A percentile compares a stretch with the other conserved stretches of the same genome.
phyloP scores from a whole-genome alignment of 2,329 filamentous ascomycete genomes.

The Ophiostoma australiae region DNA sequence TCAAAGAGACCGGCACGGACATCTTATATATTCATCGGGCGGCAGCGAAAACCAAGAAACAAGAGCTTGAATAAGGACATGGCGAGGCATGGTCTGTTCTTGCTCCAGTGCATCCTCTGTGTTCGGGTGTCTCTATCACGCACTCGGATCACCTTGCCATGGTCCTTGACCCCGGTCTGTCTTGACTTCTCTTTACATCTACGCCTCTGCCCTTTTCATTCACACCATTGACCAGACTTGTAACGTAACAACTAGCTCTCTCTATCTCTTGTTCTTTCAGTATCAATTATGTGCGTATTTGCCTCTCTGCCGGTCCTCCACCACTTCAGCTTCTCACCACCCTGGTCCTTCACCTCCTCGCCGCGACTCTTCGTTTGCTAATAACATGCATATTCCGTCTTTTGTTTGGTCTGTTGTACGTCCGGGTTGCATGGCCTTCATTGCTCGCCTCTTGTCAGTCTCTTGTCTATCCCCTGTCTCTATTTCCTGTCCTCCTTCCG shows the following conservation, averaged over 20 bases:
- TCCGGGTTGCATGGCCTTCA: background rate
- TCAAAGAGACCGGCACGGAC: background rate
- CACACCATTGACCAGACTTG: background rate
- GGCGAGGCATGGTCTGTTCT: background rate
- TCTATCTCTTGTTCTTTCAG: background rate
- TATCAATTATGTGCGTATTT: background rate
- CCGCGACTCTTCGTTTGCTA: background rate
- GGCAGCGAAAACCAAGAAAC: background rate
- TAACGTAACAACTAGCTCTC: background rate
- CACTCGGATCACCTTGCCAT: slow-evolving; percentile 9
- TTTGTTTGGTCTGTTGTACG: background rate
- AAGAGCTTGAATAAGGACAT: background rate
- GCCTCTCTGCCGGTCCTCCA: background rate
- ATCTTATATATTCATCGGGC: background rate
- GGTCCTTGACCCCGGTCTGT: slow-evolving; percentile 7
- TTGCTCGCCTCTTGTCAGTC: background rate
- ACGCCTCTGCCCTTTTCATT: background rate
- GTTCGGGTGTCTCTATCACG: slow-evolving; percentile 4
- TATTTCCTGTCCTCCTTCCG: background rate
- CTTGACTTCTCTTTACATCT: background rate
- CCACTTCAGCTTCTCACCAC: slow-evolving; percentile 4
- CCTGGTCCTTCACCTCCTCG: background rate
- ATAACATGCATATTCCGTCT: background rate
- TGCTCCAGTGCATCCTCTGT: background rate
- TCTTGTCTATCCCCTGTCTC: background rate